These are phyloP conservation scores for Boletus pseudopeckii DNA, from an alignment of 768 basidiomycete species.

Conservation along the genomic window DNA sequence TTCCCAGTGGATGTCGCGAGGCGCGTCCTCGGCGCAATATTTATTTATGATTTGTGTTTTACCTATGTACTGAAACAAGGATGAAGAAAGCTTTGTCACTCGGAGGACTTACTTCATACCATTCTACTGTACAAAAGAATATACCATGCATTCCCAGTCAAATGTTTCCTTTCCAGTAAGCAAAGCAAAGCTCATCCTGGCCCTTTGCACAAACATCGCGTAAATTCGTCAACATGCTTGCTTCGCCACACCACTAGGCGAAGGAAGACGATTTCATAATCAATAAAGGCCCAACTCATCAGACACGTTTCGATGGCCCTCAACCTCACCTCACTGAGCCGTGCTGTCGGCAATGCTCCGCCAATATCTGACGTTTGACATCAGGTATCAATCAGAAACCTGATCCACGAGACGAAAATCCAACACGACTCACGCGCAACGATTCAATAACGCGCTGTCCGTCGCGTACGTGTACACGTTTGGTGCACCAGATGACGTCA, in stretches of 20 bases:
- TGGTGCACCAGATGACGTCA: conserved; percentile 1
- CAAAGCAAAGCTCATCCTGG: not conserved
- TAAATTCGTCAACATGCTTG: not conserved
- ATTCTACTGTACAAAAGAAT: too few species aligned
- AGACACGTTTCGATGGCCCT: not conserved
- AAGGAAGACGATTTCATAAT: not conserved
- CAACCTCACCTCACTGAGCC: not conserved
- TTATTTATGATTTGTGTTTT: not conserved
- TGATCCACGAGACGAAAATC: not conserved
- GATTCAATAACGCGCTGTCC: not conserved
- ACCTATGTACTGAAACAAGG: not conserved
- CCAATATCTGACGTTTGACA: conserved; percentile 1
- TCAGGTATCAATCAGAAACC: not conserved
- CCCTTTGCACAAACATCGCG: not conserved
- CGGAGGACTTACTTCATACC: too few species aligned
- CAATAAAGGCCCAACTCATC: not conserved
- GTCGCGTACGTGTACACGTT: not conserved
- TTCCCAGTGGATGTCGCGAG: not conserved
- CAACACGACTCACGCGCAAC: not conserved
- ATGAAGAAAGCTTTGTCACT: too few species aligned
- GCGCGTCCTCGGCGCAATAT: too few species aligned
- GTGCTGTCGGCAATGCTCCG: not conserved
- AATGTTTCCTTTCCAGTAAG: too few species aligned
- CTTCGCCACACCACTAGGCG: too few species aligned
- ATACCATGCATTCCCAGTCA: too few species aligned